Evolutionary conservation across 2,329 filamentous ascomycete species (phyloP).

Genomic region (Trichoderma hamatum): DNA sequence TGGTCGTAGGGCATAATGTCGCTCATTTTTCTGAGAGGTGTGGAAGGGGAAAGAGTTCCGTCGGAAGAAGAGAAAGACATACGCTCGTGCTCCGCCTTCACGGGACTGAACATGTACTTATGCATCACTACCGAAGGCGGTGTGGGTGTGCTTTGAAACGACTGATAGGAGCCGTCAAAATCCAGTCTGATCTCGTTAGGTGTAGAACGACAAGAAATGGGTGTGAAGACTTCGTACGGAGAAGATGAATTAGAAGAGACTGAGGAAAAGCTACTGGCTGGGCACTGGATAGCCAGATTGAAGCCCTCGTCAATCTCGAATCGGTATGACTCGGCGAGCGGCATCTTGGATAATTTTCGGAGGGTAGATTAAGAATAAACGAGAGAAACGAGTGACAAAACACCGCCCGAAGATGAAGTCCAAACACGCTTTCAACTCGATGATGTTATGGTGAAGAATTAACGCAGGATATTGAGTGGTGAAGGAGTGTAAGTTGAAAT

Average conservation of each 20-base stretch:
- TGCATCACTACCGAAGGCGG: conserved; percentile 40
- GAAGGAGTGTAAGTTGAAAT: conserved; percentile 27
- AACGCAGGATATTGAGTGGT: not conserved
- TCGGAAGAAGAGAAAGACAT: conserved; percentile 37
- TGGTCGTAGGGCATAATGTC: conserved; percentile 43
- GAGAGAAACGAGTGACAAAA: conserved; percentile 1
- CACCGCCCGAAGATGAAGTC: not conserved
- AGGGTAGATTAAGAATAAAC: not conserved
- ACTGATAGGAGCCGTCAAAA: conserved; percentile 41
- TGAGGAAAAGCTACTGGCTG: conserved; percentile 46
- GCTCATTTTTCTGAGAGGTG: conserved; percentile 44
- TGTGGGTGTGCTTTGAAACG: conserved; percentile 38
- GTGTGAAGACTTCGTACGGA: conserved; percentile 49
- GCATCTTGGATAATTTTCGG: conserved; percentile 38
- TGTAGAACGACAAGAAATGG: conserved; percentile 49
- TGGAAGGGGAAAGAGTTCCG: conserved; percentile 40
- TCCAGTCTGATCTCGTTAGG: conserved; percentile 45
- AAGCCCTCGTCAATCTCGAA: conserved; percentile 48
- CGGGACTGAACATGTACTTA: conserved; percentile 41
- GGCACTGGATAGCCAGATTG: conserved; percentile 42
- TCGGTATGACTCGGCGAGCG: conserved; percentile 42
- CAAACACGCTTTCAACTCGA: not conserved
- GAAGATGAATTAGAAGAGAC: conserved; percentile 44
- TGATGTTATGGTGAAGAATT: not conserved
- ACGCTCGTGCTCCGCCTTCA: conserved; percentile 43